Percentiles rank a stretch among this genome's conserved stretches.
Conservation (phyloP, 2,329 filamentous ascomycete genomes). For the Bipolaris oryzae region DNA sequence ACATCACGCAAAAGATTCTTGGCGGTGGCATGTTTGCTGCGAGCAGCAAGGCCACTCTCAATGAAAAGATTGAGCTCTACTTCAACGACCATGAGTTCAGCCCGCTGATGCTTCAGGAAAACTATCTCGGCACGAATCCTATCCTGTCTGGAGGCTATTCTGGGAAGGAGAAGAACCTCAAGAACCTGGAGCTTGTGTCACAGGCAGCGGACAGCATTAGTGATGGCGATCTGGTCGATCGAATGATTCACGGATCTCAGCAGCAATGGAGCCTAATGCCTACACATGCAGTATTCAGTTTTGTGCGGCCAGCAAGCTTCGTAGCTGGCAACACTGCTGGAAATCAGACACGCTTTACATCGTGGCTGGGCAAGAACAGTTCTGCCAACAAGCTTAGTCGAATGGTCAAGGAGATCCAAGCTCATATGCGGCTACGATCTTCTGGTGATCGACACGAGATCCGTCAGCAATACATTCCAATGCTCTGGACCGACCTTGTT, state of each 20-base stretch:
- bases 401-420: slow-evolving; percentile 90
- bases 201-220: slow-evolving; percentile 94
- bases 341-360: slow-evolving; percentile 76
- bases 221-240: slow-evolving; percentile 92
- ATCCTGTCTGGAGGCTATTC: slow-evolving; percentile 66
- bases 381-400: slow-evolving; percentile 75
- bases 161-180: slow-evolving; percentile 74
- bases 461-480: slow-evolving; percentile 89
- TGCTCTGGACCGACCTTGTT: slow-evolving; percentile 82
- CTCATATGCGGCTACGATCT: slow-evolving; percentile 90
- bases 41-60: slow-evolving; percentile 83
- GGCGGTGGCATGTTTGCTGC: slow-evolving; percentile 83
- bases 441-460: slow-evolving; percentile 93
- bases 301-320: slow-evolving; percentile 88
- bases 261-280: slow-evolving; percentile 99
- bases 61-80: slow-evolving; percentile 98
- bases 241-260: slow-evolving; percentile 97
- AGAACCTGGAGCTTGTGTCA: slow-evolving; percentile 83
- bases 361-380: slow-evolving; percentile 95
- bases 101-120: slow-evolving; percentile 97
- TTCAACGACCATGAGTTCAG: slow-evolving; percentile 99
- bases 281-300: slow-evolving; percentile 92
- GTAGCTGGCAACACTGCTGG: slow-evolving; percentile 75
- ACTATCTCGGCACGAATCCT: slow-evolving; percentile 87
- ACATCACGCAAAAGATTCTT: slow-evolving; percentile 93